Evolutionary conservation across 768 basidiomycete species (phyloP).

Genomic region (Boletus subcaerulescens): DNA sequence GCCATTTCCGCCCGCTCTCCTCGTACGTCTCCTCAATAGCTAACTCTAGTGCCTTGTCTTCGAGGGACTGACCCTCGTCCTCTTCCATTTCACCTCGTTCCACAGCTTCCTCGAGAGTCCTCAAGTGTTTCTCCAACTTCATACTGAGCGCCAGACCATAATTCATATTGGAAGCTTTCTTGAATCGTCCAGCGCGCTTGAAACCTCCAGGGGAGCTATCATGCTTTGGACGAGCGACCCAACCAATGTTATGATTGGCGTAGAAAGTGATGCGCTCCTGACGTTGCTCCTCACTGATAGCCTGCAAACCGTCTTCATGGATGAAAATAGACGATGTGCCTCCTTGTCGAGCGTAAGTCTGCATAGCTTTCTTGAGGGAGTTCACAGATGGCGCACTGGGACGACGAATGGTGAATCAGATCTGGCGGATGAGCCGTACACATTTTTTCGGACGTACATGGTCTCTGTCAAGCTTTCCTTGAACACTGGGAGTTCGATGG

Average conservation of each 20-base stretch:
- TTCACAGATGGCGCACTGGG: constrained; percentile 67
- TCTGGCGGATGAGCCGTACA: not conserved
- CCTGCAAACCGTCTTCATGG: constrained; percentile 61
- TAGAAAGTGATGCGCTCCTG: constrained; percentile 51
- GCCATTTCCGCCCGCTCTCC: constrained; percentile 55
- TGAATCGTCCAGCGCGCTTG: constrained; percentile 72
- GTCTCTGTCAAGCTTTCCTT: constrained; percentile 80
- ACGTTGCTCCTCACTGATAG: constrained; percentile 45
- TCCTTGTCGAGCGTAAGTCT: constrained; percentile 65
- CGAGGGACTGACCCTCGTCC: constrained; percentile 41
- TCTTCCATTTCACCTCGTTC: constrained; percentile 40
- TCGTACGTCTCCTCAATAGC: constrained; percentile 74
- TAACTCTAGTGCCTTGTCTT: constrained; percentile 66
- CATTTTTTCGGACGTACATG: constrained; percentile 49
- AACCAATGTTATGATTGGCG: constrained; percentile 55
- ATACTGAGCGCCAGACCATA: constrained; percentile 54
- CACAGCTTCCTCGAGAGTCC: constrained; percentile 46
- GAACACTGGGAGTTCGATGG: constrained; percentile 84
- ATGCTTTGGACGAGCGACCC: constrained; percentile 58
- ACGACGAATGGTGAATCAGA: not conserved
- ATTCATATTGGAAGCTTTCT: constrained; percentile 94
- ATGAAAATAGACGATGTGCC: constrained; percentile 56
- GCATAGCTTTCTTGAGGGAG: constrained; percentile 63
- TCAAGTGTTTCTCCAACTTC: constrained; percentile 35
- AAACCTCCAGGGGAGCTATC: constrained; percentile 22